Evolutionary conservation across 805 yeast genomes (phyloP).

Genomic region (Yamadazyma scolyti): DNA sequence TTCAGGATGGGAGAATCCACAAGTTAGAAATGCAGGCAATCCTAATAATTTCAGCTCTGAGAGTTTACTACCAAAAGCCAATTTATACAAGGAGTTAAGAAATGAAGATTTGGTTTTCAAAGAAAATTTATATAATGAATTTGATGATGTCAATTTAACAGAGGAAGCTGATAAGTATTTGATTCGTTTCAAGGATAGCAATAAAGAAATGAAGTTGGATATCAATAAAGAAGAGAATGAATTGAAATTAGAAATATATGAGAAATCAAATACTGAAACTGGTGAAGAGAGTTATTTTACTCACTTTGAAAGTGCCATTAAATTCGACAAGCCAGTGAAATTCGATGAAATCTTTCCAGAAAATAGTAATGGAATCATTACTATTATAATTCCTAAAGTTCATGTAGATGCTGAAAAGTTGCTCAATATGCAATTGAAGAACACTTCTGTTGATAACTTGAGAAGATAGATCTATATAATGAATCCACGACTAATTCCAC

Average conservation of each 20-base stretch:
- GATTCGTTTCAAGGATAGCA: constrained; percentile 15
- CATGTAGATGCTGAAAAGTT: constrained; percentile 9
- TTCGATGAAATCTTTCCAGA: constrained; percentile 18
- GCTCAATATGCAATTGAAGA: constrained; percentile 11
- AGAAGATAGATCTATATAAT: constrained; percentile 3
- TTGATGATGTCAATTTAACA: constrained; percentile 17
- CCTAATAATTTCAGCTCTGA: constrained; percentile 13
- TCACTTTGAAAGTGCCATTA: constrained; percentile 16
- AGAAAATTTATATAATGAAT: constrained; percentile 13
- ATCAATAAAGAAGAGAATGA: constrained; percentile 20
- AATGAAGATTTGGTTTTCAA: constrained; percentile 13
- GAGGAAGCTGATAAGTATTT: constrained; percentile 22
- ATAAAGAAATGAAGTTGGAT: constrained; percentile 20
- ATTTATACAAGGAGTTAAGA: constrained; percentile 13
- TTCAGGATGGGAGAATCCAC: constrained; percentile 13
- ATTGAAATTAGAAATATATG: constrained; percentile 16
- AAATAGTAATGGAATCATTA: constrained; percentile 15
- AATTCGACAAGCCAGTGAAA: constrained; percentile 21
- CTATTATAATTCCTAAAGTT: constrained; percentile 18
- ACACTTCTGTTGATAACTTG: constrained; percentile 12
- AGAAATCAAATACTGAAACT: constrained; percentile 10
- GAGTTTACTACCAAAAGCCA: constrained; percentile 12
- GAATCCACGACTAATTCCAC: too few relatives aligned
- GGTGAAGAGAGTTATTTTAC: constrained; percentile 12
- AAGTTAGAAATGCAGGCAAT: constrained; percentile 8